phyloP scores from a whole-genome alignment of 2,329 filamentous ascomycete genomes.

The Chlorencoelia australis region DNA sequence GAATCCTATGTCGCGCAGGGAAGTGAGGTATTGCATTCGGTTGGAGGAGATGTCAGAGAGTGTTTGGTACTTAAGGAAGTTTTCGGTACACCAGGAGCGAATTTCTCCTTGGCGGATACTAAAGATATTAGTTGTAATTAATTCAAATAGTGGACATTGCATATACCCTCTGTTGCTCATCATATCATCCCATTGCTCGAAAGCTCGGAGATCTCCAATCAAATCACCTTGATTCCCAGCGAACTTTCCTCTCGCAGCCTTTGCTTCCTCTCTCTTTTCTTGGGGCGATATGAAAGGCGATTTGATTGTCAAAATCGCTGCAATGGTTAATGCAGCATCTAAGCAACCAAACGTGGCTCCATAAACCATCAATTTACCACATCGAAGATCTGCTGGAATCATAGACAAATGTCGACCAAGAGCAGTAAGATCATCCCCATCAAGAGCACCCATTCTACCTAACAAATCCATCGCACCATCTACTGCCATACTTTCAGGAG shows the following conservation, averaged over 20 bases:
- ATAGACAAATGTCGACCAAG: conserved; percentile 88
- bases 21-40: conserved; percentile 72
- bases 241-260: conserved; percentile 66
- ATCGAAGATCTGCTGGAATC: conserved; percentile 87
- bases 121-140: conserved; percentile 8
- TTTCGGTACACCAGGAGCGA: conserved; percentile 70
- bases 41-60: conserved; percentile 84
- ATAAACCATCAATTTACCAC: conserved; percentile 91
- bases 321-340: conserved; percentile 78
- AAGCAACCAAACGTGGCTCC: conserved; percentile 89
- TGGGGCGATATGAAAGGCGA: conserved; percentile 80
- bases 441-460: conserved; percentile 76
- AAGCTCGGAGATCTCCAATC: conserved; percentile 76
- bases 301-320: conserved; percentile 81
- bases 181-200: conserved; percentile 70
- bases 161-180: conserved; percentile 40
- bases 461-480: conserved; percentile 74
- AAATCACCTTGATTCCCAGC: conserved; percentile 74
- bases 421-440: conserved; percentile 77
- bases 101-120: conserved; percentile 49
- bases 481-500: conserved; percentile 75
- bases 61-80: conserved; percentile 75
- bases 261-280: conserved; percentile 73
- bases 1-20: conserved; percentile 79
- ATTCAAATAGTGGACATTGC: background rate